Base-by-base conservation (phyloP, 352 stramenopile species). In the Phytophthora foliorum region DNA sequence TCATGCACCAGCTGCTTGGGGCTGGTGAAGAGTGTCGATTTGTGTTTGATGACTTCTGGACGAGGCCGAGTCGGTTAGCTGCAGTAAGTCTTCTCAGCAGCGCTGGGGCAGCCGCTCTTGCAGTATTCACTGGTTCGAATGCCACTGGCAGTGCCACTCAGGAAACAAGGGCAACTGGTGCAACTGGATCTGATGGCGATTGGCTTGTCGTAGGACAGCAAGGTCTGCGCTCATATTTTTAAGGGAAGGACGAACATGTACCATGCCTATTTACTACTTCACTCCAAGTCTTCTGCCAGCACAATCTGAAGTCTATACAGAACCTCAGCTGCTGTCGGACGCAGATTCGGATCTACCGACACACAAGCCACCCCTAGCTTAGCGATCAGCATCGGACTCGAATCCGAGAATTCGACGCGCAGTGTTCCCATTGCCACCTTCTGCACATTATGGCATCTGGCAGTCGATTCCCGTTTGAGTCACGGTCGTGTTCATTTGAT, bases 11-110 rank as follows among this genome's bases (percentile, higher is more conserved):
- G 19, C 72, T 93, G 6, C 77, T 91, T 4, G 84, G 84, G 8
- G 74, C 81, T 2, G 82, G 77, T 4, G 82, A 89, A 45, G 82
- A 81, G 27, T 87, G 78, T 19, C 56, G 74, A 46, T 85, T 93
- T 67, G 61, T 80, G 17, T 93, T 88, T 36, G 41, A 74, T 16
- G 67, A 75, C 2, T 93, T 93, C 66, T 93, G 85, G 85, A 93
- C 85, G 24, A 68, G 50, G 39, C 63, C 57, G 16, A 70, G 57
- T 57, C 69, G 69, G 2, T 73, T 53, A 19, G 25, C 32, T 44
- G 69, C 63, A 25, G 57, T 24, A 9, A 73, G 38, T 52, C 54
- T 77, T 29, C 39, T 77, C 1, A 74, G 19, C 19, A 70, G 27
- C 16, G 69, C 69, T 29, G 63, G 69, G 3, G 59, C 8, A 36